Evolutionary conservation across 2,329 filamentous ascomycete genomes (phyloP), one percentile per base, ranked within the genome.

Genomic region (Cadophora luteo-olivacea): DNA sequence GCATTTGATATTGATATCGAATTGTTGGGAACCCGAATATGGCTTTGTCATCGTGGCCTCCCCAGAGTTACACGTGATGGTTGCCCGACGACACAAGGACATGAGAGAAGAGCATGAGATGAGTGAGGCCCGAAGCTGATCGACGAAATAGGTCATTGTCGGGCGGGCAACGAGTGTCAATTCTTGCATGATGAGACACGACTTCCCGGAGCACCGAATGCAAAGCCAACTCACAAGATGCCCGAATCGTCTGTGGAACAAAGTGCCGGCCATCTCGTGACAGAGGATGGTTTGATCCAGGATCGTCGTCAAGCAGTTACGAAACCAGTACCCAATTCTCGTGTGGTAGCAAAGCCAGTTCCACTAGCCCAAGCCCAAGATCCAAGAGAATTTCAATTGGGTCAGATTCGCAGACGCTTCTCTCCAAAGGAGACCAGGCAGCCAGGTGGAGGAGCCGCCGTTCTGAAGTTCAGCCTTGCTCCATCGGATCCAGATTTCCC

Each of bases 401-500:
- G 86, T 69, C 92, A 96, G 81, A 81, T 95, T 69, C 85, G 87
- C 74, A 87, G 87, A 71, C 86, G 92, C 41, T 95, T 88, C 78
- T 80, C 79, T 65, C 85, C 86, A 14, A 78, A 80, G 60, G 83
- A 86, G 71, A 76, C 79, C 38, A 72, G 62, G 60, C 73, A 73
- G 61, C 62, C 69, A 52, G 57, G 41, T 48, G 33, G 48, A 22
- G 72, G 72, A 61, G 65, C 65, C 22, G 87, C 86, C 0, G 84
- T 86, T 19, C 79, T 94, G 49, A 80, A 82, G 11, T 92, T 95
- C 78, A 87, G 83, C 63, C 80, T 96, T 70, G 81, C 80, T 14
- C 92, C 92, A 5, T 93, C 92, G 6, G 92, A 96, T 77, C 92
- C 92, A 0, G 92, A 96, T 76, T 95, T 96, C 75, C 91, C 92